Evolutionary conservation across 371 early-diverging fungal species (phyloP), one percentile per base, ranked within the genome.

Genomic region (Mortierella sp.): DNA sequence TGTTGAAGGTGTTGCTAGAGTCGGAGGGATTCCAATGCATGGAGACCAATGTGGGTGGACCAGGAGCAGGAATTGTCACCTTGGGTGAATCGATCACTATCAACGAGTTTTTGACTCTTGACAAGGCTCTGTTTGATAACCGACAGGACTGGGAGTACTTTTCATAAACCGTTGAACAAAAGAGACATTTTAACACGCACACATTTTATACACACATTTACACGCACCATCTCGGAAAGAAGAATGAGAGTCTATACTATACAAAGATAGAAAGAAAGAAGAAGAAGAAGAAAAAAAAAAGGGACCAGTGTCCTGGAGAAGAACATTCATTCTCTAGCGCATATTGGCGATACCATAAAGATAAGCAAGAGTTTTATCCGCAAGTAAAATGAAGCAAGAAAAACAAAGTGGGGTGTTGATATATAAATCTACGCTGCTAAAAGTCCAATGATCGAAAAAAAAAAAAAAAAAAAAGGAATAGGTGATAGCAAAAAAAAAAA

Each of bases 31-130:
- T 88, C 73, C 81, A 87, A 52, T 92, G 92, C 68, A 92, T 90
- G 77, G 89, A 90, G 71, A 91, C 94, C 6, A 84, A 76, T 6
- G 90, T 96, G 7, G 96, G 94, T 25, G 91, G 96, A 16, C 79
- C 76, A 23, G 96, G 96, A 60, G 90, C 90, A 7, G 83, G 80
- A 45, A 81, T 86, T 21, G 47, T 74, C 26, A 48, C 70, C 1
- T 68, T 87, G 12, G 57, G 25, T 7, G 56, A 58, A 1, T 51
- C 66, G 7, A 77, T 50, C 0, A 26, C 75, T 11, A 65, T 75
- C 25, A 21, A 30, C 4, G 75, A 75, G 63, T 77, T 77, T 50
- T 45, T 77, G 57, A 30, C 68, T 5, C 62, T 58, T 7, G 77
- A 68, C 15, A 71, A 58, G 57, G 16, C 68, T 11, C 62, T 44